Percentiles rank a stretch among this genome's conserved stretches.
These are phyloP conservation scores for Cladosporium velox DNA, from an alignment of 2,329 filamentous ascomycete species.

Conservation along the genomic window DNA sequence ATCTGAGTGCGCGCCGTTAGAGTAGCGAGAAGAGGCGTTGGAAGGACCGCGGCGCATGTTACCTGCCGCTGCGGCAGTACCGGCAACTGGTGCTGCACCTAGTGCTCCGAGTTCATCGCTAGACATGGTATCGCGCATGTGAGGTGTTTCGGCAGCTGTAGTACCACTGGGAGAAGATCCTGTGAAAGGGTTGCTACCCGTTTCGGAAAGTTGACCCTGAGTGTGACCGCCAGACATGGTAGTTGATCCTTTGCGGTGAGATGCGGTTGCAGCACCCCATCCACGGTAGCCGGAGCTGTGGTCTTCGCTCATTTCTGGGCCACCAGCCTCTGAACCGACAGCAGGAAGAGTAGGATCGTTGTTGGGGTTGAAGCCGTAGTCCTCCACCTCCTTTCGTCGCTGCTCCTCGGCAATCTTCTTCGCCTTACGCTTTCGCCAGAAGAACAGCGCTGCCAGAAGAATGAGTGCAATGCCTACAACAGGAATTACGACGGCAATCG, in stretches of 20 bases:
- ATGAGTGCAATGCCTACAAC: conserved; percentile 84
- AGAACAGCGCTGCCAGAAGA: conserved; percentile 72
- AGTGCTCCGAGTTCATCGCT: conserved; percentile 82
- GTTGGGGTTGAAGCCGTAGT: conserved; percentile 98
- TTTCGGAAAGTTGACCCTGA: conserved; percentile 64
- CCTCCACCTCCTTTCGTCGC: conserved; percentile 92
- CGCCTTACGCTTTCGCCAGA: conserved; percentile 87
- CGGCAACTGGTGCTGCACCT: conserved; percentile 61
- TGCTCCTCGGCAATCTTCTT: conserved; percentile 83
- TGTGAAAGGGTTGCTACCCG: conserved; percentile 59
- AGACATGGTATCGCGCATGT: conserved; percentile 57
- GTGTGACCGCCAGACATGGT: conserved; percentile 74
- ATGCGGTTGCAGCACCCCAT: conserved; percentile 78
- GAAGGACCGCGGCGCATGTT: conserved; percentile 87
- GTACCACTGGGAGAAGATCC: conserved; percentile 47
- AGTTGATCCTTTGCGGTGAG: conserved; percentile 77
- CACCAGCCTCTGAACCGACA: conserved; percentile 54
- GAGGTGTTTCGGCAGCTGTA: conserved; percentile 65
- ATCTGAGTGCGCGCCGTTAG: conserved; percentile 73
- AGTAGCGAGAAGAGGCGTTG: conserved; percentile 96
- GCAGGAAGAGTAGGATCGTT: conserved; percentile 78
- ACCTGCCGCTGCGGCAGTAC: conserved; percentile 54
- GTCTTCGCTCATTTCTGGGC: conserved; percentile 74
- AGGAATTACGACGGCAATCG: conserved; percentile 90
- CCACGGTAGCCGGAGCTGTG: conserved; percentile 81